These are phyloP conservation scores for Rhamnella rubrinervis DNA, from an alignment of 331 rosid species.

Conservation along the genomic window DNA sequence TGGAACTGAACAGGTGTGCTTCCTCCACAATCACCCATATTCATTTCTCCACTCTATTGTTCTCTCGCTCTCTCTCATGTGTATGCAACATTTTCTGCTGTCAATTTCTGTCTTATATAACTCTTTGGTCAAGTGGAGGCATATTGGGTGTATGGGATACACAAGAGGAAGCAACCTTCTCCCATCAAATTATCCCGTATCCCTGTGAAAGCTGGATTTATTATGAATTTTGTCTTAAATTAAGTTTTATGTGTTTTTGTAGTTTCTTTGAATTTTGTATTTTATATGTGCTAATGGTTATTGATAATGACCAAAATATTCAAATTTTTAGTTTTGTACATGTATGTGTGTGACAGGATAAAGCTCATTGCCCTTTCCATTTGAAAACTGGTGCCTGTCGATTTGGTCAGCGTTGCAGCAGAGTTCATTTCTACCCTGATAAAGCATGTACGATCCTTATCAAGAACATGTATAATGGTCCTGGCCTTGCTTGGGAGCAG, in stretches of 20 bases:
- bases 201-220: background rate
- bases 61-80: too few species aligned
- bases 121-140: background rate
- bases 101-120: background rate
- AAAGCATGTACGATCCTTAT: constrained; percentile 77
- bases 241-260: background rate
- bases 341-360: constrained; percentile 58
- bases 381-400: constrained; percentile 92
- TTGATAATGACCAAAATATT: background rate
- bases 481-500: constrained; percentile 97
- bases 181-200: background rate
- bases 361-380: constrained; percentile 95
- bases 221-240: background rate
- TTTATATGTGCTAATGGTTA: constrained; percentile 3
- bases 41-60: too few species aligned
- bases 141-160: too few species aligned
- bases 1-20: constrained; percentile 82
- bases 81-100: background rate
- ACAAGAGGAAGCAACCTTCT: background rate
- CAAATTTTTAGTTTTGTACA: background rate
- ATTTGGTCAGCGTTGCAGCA: constrained; percentile 95
- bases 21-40: background rate
- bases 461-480: constrained; percentile 89
- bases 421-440: constrained; percentile 87
- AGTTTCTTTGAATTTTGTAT: background rate